phyloP scores from a whole-genome alignment of 2,329 filamentous ascomycete species.

The Huntiella moniliformis region DNA sequence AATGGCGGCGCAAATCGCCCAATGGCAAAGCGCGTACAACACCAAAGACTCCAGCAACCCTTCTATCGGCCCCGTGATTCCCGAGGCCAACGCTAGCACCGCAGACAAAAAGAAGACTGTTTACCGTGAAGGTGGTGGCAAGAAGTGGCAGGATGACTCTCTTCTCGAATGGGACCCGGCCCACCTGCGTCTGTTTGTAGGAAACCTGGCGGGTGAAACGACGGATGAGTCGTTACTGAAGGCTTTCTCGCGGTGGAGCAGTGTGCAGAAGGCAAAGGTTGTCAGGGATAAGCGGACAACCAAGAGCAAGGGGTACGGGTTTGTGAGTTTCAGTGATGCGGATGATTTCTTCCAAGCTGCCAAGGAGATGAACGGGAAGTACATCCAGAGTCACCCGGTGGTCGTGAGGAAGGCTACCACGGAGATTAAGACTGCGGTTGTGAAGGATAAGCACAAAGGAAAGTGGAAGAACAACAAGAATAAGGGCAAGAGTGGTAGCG shows the following conservation, averaged over 20 bases:
- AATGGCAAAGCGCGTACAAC: conserved; percentile 84
- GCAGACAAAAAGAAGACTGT: conserved; percentile 68
- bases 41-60: conserved; percentile 33
- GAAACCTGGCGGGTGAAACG: conserved; percentile 90
- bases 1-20: conserved; percentile 62
- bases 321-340: conserved; percentile 85
- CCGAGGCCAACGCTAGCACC: conserved; percentile 20
- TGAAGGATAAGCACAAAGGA: conserved; percentile 29
- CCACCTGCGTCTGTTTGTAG: conserved; percentile 87
- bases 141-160: conserved; percentile 75
- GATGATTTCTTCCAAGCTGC: conserved; percentile 94
- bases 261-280: conserved; percentile 80
- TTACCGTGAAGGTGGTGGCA: conserved; percentile 69
- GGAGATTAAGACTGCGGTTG: conserved; percentile 64
- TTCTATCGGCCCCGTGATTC: conserved; percentile 15
- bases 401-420: conserved; percentile 74
- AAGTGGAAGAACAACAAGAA: conserved; percentile 21
- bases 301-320: conserved; percentile 91
- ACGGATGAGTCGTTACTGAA: conserved; percentile 92
- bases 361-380: conserved; percentile 97
- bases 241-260: conserved; percentile 74
- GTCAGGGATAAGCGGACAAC: conserved; percentile 89
- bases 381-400: conserved; percentile 93
- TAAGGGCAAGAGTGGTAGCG: conserved; percentile 20
- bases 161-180: conserved; percentile 91